phyloP scores from a whole-genome alignment of 2,329 filamentous ascomycete genomes.

The Aspergillus fumigatiaffinis region DNA sequence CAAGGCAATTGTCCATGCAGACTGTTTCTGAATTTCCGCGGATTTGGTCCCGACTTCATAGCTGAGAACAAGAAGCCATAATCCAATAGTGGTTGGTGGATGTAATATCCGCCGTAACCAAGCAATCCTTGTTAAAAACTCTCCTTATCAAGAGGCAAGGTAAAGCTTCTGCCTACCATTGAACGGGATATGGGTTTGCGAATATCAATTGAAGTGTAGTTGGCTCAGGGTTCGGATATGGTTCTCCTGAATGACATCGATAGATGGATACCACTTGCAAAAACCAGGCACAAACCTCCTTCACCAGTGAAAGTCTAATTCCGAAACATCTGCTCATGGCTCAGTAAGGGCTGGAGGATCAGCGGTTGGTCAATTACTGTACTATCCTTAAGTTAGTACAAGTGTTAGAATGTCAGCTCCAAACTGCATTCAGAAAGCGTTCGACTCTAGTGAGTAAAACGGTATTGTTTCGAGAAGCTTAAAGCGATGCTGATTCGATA shows the following conservation, averaged over 20 bases:
- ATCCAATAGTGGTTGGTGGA: not conserved
- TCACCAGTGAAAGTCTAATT: not conserved
- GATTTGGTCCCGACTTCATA: not conserved
- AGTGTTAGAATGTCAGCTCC: not conserved
- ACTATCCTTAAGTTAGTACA: not conserved
- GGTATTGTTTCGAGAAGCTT: not conserved
- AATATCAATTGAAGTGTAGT: not conserved
- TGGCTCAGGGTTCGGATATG: not conserved
- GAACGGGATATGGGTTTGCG: not conserved
- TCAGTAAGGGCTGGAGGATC: not conserved
- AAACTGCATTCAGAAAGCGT: not conserved
- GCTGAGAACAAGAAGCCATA: not conserved
- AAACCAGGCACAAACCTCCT: not conserved
- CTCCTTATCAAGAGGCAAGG: not conserved
- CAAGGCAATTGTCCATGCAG: not conserved
- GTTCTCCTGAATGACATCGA: not conserved
- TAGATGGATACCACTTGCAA: not conserved
- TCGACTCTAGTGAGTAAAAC: not conserved
- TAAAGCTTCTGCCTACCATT: not conserved
- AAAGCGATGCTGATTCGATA: constrained; percentile 4
- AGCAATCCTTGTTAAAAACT: not conserved
- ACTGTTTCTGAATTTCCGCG: not conserved
- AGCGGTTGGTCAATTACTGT: not conserved
- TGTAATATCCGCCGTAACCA: not conserved
- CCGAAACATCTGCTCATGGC: not conserved